These are phyloP conservation scores for Penicillium glabrum DNA, from an alignment of 2,329 filamentous ascomycete genomes.

Conservation along the genomic window DNA sequence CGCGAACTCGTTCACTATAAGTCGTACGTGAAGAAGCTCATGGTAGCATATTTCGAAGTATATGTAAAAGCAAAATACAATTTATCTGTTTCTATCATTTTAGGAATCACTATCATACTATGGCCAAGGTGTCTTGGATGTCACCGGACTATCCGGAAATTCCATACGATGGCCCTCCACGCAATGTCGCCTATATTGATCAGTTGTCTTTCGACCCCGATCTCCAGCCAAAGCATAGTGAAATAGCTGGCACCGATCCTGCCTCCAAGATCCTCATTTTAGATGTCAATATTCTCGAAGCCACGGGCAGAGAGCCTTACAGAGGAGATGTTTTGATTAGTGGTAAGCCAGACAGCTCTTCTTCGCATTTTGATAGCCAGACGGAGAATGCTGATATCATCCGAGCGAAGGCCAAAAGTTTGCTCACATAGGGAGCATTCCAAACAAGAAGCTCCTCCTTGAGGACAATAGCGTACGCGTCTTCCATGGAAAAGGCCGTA, in stretches of 20 bases:
- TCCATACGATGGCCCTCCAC: background rate
- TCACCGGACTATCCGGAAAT: background rate
- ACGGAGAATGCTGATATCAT: too few species aligned
- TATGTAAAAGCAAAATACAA: too few species aligned
- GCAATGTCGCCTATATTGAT: background rate
- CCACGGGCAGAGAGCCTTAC: background rate
- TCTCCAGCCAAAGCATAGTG: background rate
- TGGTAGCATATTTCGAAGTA: too few species aligned
- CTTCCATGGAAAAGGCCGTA: background rate
- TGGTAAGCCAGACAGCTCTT: background rate
- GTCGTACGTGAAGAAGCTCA: too few species aligned
- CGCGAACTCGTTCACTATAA: too few species aligned
- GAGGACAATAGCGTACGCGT: background rate
- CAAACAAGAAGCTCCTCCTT: background rate
- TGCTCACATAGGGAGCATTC: background rate
- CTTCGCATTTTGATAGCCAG: background rate
- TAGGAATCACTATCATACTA: background rate
- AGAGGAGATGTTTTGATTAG: background rate
- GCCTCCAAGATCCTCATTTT: background rate
- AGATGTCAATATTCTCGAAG: background rate
- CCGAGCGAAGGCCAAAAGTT: background rate
- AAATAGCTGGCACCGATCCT: background rate
- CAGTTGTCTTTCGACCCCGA: background rate
- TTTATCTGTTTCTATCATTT: background rate
- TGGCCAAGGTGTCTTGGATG: background rate